Conservation (phyloP, 2,329 filamentous ascomycete species). For the Knufia fluminis region DNA sequence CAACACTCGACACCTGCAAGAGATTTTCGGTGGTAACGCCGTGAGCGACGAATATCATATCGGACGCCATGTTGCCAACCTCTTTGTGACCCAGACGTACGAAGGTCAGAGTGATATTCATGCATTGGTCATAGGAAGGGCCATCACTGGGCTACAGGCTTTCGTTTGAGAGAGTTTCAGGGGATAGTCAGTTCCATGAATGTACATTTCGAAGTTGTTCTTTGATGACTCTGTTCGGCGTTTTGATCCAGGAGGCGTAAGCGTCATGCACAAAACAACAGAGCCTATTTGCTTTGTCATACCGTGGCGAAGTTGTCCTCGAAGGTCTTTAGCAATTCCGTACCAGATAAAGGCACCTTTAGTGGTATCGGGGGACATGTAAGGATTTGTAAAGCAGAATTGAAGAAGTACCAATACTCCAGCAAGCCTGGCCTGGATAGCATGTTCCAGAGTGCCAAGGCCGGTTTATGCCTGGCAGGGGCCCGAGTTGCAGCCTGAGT, state of each 20-base stretch:
- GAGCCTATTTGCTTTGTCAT: not conserved
- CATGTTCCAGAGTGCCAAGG: not conserved
- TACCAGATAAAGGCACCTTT: not conserved
- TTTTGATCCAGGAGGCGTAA: not conserved
- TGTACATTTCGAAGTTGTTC: too few species aligned
- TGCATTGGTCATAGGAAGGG: constrained; percentile 58
- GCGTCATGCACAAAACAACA: not conserved
- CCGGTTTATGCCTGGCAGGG: not conserved
- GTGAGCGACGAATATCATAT: constrained; percentile 96
- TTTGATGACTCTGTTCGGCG: too few species aligned
- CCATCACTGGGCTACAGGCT: constrained; percentile 67
- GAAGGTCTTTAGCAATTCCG: not conserved
- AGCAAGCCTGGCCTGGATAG: not conserved
- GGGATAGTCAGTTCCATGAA: too few species aligned
- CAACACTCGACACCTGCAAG: constrained; percentile 73
- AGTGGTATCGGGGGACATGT: not conserved
- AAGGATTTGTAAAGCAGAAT: constrained; percentile 5
- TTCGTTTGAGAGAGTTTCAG: constrained; percentile 64
- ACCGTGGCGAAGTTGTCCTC: not conserved
- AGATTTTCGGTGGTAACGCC: constrained; percentile 97
- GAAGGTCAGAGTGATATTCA: constrained; percentile 98
- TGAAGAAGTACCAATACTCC: not conserved
- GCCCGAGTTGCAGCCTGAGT: constrained; percentile 6
- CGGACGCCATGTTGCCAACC: constrained; percentile 85
- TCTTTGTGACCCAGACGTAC: constrained; percentile 97